phyloP scores from a whole-genome alignment of 352 stramenopile species.

The Peronospora destructor region DNA sequence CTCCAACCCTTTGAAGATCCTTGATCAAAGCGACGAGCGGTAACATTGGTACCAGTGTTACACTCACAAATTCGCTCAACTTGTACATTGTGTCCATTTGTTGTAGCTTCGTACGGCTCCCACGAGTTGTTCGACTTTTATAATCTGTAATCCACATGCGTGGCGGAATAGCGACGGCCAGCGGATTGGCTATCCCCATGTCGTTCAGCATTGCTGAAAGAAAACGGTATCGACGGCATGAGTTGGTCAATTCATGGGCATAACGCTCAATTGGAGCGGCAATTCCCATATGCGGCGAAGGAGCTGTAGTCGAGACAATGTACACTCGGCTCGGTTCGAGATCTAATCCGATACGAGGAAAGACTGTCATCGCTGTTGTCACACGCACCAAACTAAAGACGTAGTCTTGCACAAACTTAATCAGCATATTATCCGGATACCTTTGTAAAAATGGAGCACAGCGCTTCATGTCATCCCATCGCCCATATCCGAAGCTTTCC shows the following conservation, averaged over 20 bases:
- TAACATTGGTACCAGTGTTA: constrained; percentile 25
- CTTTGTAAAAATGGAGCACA: constrained; percentile 22
- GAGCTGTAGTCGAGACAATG: constrained; percentile 15
- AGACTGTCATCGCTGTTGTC: constrained; percentile 24
- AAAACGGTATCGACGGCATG: constrained; percentile 41
- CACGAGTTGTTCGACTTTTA: constrained; percentile 34
- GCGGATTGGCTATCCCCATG: constrained; percentile 24
- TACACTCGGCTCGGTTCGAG: constrained; percentile 28
- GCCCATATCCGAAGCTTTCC: constrained; percentile 68
- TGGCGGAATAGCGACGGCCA: constrained; percentile 24
- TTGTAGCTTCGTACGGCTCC: constrained; percentile 39
- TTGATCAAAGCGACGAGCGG: constrained; percentile 37
- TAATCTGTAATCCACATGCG: constrained; percentile 30
- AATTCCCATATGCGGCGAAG: constrained; percentile 15
- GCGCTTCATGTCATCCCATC: constrained; percentile 68
- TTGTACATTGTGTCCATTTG: constrained; percentile 69
- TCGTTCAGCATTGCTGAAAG: constrained; percentile 40
- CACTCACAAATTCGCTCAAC: constrained; percentile 37
- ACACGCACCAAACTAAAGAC: constrained; percentile 47
- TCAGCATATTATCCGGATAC: constrained; percentile 43
- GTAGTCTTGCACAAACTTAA: constrained; percentile 41
- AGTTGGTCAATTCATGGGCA: constrained; percentile 29
- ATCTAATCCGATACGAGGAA: constrained; percentile 27
- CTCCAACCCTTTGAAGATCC: constrained; percentile 33
- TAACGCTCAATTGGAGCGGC: constrained; percentile 34